Evolutionary conservation across 202 grass and related monocot species (phyloP).

Genomic region (Setaria viridis): DNA sequence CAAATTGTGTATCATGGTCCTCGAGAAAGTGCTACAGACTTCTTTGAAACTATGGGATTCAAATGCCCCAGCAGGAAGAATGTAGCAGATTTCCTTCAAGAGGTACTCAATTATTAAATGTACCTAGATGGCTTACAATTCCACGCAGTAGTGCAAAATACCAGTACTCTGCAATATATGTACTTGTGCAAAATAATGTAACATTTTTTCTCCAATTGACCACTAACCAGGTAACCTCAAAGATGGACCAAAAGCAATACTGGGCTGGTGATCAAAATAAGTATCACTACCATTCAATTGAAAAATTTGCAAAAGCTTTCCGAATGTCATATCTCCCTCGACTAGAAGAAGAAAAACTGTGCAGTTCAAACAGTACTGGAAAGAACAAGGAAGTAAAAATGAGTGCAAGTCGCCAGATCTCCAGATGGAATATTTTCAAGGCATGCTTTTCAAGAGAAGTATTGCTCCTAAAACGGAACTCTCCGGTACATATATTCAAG

Average conservation of each 20-base stretch:
- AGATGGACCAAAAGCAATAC: slow-evolving; percentile 97
- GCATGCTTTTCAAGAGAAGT: slow-evolving; percentile 93
- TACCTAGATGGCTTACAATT: slow-evolving; percentile 18
- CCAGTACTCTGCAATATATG: slow-evolving; percentile 22
- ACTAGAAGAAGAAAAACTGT: slow-evolving; percentile 43
- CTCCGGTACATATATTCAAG: slow-evolving; percentile 93
- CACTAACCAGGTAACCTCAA: slow-evolving; percentile 81
- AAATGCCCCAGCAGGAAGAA: slow-evolving; percentile 95
- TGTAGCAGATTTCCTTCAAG: slow-evolving; percentile 93
- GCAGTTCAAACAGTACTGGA: slow-evolving; percentile 39
- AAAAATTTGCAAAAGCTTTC: slow-evolving; percentile 77
- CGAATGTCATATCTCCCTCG: slow-evolving; percentile 45
- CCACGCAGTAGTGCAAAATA: not conserved
- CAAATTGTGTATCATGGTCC: slow-evolving; percentile 95
- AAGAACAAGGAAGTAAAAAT: slow-evolving; percentile 45
- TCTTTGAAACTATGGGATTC: slow-evolving; percentile 91
- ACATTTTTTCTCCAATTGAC: slow-evolving; percentile 28
- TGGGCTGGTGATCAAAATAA: slow-evolving; percentile 69
- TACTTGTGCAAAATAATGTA: slow-evolving; percentile 32
- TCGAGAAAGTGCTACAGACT: slow-evolving; percentile 74
- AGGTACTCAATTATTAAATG: slow-evolving; percentile 65
- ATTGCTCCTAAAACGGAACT: slow-evolving; percentile 83
- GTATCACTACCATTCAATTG: slow-evolving; percentile 71
- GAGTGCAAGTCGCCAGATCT: slow-evolving; percentile 54
- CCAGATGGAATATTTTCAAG: slow-evolving; percentile 87